Evolutionary conservation across 78 protist species (phyloP), one percentile per base, ranked within the genome.

Genomic region (Speleostelium caveatum): DNA sequence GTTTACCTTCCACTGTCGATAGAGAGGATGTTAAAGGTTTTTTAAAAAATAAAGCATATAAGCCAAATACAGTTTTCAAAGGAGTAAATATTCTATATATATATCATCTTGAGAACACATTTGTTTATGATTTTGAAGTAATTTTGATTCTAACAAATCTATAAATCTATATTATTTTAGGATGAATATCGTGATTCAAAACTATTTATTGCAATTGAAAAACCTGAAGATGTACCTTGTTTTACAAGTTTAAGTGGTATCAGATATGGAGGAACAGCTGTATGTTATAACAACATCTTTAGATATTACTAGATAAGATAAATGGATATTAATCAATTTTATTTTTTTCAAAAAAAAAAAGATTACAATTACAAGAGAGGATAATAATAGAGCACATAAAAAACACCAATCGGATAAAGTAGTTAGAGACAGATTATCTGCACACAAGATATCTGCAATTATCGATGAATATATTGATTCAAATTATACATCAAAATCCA

Each of bases 181-280:
- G 10, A 8, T 39, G 75, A 67, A 30, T 80, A 35, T 80, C 66
- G 49, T 67, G 63, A 80, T 56, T 14, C 28, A 39, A 66, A 56
- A 21, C 32, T 80, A 26, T 51, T 10, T 22, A 45, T 80, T n/a
- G 32, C 39, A 28, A 35, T 80, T 28, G 78, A 67, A 39, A 68
- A 42, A 19, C 12, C 72, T 35, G 77, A 80, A 8, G 58, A 66
- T 80, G 59, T 56, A 26, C 45, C 55, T 36, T 30, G 75, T 67
- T 16, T 80, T 24, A 32, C 58, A 22, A 10, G 30, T 21, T 26
- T 80, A 19, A 60, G 45, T 39, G 69, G 69, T 30, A 26, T 26
- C 16, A 80, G 89, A 80, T 80, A 80, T 58, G 69, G 75, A 26
- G 77, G 69, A 22, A 65, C n/a, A n/a, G n/a, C n/a, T n/a, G n/a